phyloP scores from a whole-genome alignment of 2,329 filamentous ascomycete genomes.

The Aspergillus ochraceoroseus region DNA sequence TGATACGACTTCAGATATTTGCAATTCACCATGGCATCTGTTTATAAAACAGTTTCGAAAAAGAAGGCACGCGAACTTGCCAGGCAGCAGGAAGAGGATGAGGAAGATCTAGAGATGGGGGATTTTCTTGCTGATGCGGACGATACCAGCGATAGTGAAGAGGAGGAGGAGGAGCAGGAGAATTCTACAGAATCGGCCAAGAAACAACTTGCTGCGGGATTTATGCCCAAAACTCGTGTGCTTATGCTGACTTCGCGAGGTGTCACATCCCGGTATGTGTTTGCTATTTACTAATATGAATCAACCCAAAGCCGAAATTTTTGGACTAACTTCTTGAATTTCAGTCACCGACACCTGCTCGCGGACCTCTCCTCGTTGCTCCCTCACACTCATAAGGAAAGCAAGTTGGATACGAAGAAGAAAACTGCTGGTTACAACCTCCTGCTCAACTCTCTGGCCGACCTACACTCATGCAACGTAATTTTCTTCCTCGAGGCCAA shows the following conservation, averaged over 20 bases:
- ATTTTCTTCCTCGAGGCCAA: slow-evolving; percentile 92
- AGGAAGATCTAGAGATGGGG: slow-evolving; percentile 38
- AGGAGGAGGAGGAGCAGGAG: slow-evolving; percentile 34
- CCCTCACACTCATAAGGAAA: slow-evolving; percentile 88
- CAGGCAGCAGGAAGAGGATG: slow-evolving; percentile 51
- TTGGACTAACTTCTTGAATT: slow-evolving; percentile 10
- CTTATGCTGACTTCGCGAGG: slow-evolving; percentile 89
- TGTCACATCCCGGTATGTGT: slow-evolving; percentile 71
- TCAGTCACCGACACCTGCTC: slow-evolving; percentile 84
- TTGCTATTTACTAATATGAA: neutral
- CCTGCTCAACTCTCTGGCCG: slow-evolving; percentile 70
- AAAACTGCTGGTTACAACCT: slow-evolving; percentile 57
- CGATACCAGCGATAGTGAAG: slow-evolving; percentile 39
- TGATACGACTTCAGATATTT: slow-evolving; percentile 15
- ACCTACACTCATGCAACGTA: slow-evolving; percentile 90
- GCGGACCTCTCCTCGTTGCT: slow-evolving; percentile 84
- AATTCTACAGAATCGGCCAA: slow-evolving; percentile 28
- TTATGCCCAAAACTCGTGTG: slow-evolving; percentile 56
- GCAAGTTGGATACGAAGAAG: slow-evolving; percentile 94
- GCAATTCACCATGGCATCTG: slow-evolving; percentile 57
- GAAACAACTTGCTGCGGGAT: slow-evolving; percentile 33
- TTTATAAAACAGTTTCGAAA: slow-evolving; percentile 71
- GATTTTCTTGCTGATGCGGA: slow-evolving; percentile 35
- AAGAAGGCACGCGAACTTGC: slow-evolving; percentile 43
- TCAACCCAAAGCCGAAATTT: too few species aligned